Conservation (phyloP, 176 grass and related monocot genomes). For the Oryza brachyantha region DNA sequence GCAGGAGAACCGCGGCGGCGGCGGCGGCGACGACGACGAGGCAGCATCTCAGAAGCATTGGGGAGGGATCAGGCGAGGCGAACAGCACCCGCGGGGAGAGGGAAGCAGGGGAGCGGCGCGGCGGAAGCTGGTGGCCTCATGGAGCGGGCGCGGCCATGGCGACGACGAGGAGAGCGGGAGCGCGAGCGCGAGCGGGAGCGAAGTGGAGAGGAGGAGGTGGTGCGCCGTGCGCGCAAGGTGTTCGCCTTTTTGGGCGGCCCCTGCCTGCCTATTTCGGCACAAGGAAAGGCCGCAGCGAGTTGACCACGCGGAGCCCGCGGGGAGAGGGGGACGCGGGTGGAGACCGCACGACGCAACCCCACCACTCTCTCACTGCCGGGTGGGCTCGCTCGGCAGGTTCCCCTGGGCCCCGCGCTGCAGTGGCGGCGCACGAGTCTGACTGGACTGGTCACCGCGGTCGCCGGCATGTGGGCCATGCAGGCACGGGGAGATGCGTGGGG, state of each 20-base stretch:
- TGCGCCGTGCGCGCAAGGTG: constrained; percentile 34
- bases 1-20: background rate
- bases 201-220: constrained; percentile 7
- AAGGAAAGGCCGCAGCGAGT: background rate
- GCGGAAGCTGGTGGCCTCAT: constrained; percentile 33
- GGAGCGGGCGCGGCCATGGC: constrained; percentile 32
- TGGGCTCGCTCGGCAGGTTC: background rate
- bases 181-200: no score
- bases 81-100: background rate
- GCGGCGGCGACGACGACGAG: no score
- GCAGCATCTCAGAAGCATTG: constrained; percentile 51
- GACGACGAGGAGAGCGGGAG: no score
- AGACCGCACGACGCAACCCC: background rate
- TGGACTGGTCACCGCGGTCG: no score
- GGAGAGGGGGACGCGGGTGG: background rate
- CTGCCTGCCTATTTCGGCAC: constrained; percentile 33
- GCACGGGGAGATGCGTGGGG: background rate
- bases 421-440: constrained; percentile 7
- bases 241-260: constrained; percentile 27
- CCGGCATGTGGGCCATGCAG: background rate
- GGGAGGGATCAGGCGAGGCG: background rate
- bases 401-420: background rate
- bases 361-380: background rate
- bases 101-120: constrained; percentile 8
- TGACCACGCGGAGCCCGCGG: constrained; percentile 40